Conservation (phyloP, 2,329 filamentous ascomycete genomes). For the Coniochaeta sp. region DNA sequence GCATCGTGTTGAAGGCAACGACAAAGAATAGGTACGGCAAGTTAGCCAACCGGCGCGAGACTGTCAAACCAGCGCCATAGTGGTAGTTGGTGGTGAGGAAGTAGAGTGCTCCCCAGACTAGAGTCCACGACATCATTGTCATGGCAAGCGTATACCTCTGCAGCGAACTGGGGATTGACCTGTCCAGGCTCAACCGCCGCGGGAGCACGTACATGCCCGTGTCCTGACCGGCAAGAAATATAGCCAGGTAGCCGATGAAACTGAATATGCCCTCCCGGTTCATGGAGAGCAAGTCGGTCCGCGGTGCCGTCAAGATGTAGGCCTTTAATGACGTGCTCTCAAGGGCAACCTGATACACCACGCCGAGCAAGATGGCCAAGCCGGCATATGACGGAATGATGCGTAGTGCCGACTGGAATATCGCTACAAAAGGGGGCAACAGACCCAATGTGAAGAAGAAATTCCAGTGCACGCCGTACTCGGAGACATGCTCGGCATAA, state of each 20-base stretch:
- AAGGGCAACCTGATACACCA: conserved; percentile 67
- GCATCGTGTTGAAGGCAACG: conserved; percentile 80
- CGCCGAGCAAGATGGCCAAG: conserved; percentile 62
- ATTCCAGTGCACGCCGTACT: conserved; percentile 99
- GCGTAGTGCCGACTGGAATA: conserved; percentile 67
- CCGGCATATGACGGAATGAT: conserved; percentile 70
- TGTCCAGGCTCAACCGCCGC: conserved; percentile 37
- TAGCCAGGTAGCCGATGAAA: conserved; percentile 87
- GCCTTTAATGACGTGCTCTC: conserved; percentile 72
- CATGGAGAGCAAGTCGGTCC: conserved; percentile 72
- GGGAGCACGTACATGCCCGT: conserved; percentile 76
- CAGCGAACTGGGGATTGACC: conserved; percentile 15
- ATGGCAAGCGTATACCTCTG: conserved; percentile 54
- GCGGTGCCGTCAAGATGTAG: conserved; percentile 76
- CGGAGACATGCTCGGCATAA: conserved; percentile 93
- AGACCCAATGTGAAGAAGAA: conserved; percentile 96
- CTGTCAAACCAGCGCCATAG: conserved; percentile 65
- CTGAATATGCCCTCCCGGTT: conserved; percentile 96
- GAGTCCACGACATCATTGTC: conserved; percentile 57
- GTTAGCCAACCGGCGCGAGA: conserved; percentile 87
- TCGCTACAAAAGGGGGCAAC: conserved; percentile 79
- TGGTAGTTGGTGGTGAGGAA: conserved; percentile 58
- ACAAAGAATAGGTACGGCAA: conserved; percentile 92
- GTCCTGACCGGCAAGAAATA: conserved; percentile 85
- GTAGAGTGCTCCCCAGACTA: conserved; percentile 66